Evolutionary conservation across 169 alveolate species (phyloP), one percentile per base, ranked within the genome.

Genomic region (Eimeria maxima): DNA sequence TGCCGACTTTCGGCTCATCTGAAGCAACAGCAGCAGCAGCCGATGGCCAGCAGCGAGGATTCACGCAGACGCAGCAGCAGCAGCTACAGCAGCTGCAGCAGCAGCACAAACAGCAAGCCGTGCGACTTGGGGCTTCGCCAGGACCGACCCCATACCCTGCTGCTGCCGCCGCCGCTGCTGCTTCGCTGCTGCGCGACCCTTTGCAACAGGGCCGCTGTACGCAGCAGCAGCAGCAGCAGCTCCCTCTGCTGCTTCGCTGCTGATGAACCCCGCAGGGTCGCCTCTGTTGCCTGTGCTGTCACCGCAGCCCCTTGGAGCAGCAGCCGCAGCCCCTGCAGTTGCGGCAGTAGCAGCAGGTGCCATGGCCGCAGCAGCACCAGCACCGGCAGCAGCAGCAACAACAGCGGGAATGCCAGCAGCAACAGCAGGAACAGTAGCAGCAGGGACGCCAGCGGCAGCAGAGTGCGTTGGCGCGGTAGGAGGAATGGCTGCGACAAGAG

Each of bases 151-250:
- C 80, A 20, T n/a, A 33, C 44, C 80, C 87, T 76, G 63, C 87
- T 42, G 87, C 87, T 18, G 87, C 81, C 0, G 81, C 53, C 0
- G 81, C 81, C 7, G 81, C 81, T 4, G 81, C 81, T 4, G 81
- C 81, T 71, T 50, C 81, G 81, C 81, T 27, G 81, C 87, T 42
- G 87, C 63, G 7, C 87, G 87, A 4, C 60, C 87, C 14, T 76
- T 76, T 42, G 87, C 60, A 29, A 45, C 87, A 29, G 87, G 87
- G 53, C 87, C 87, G 42, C 87, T 76, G 87, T 76, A 76, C 60
- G 87, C 87, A 76, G 87, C 87, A 76, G 60, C 87, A 44, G 63
- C 87, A 76, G 87, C 87, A 76, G 87, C 87, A 18, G 53, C 87
- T 4, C 87, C 87, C 13, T 27, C 87, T 8, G 87, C 87, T 33